Percentiles rank a stretch among this genome's conserved stretches.
phyloP scores from a whole-genome alignment of 768 basidiomycete species.

The Lyophyllum shimeji region DNA sequence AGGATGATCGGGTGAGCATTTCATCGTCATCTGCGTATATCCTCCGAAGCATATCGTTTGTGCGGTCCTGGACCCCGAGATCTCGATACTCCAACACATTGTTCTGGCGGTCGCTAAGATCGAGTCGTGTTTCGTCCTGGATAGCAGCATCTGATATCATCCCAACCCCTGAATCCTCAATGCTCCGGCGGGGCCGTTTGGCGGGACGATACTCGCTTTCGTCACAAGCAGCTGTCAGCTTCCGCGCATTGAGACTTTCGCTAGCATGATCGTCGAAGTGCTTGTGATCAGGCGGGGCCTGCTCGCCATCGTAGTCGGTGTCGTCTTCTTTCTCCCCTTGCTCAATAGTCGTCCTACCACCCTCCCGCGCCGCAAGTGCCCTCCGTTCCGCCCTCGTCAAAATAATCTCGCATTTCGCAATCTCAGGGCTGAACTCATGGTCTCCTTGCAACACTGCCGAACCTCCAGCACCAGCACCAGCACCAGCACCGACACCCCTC shows the following conservation, averaged over 20 bases:
- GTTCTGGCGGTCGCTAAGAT: slow-evolving; percentile 2
- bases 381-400: slow-evolving; percentile 42
- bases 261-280: neutral
- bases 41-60: neutral
- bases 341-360: slow-evolving; percentile 3
- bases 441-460: neutral
- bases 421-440: slow-evolving; percentile 10
- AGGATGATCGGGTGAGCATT: neutral
- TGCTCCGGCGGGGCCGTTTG: slow-evolving; percentile 20
- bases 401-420: slow-evolving; percentile 30
- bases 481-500: neutral
- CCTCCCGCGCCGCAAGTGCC: slow-evolving; percentile 11
- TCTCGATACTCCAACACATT: neutral
- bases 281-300: neutral
- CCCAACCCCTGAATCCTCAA: slow-evolving; percentile 24
- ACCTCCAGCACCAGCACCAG: too few relatives aligned
- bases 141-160: slow-evolving; percentile 6
- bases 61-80: neutral
- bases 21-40: neutral
- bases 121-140: neutral
- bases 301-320: neutral
- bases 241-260: neutral
- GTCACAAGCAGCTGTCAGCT: neutral
- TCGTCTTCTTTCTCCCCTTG: slow-evolving; percentile 2
- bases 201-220: slow-evolving; percentile 1